phyloP scores from a whole-genome alignment of 768 basidiomycete genomes.

The Termitomyces sp. region DNA sequence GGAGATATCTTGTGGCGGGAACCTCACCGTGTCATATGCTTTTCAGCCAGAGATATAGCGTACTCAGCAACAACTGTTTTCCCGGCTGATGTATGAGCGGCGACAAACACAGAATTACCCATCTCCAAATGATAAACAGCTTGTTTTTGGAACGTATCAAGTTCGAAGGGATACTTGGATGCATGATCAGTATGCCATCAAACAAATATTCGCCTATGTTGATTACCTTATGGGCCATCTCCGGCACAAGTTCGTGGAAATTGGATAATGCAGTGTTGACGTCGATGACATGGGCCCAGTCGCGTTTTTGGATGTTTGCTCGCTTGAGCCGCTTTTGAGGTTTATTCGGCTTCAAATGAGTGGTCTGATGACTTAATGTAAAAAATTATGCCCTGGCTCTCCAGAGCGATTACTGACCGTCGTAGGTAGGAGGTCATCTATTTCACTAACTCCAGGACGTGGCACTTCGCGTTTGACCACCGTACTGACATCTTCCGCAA shows the following conservation, averaged over 20 bases:
- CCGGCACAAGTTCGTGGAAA: slow-evolving; percentile 89
- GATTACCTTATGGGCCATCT: slow-evolving; percentile 87
- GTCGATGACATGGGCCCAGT: slow-evolving; percentile 98
- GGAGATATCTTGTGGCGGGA: slow-evolving; percentile 8
- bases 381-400: slow-evolving; percentile 2
- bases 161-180: slow-evolving; percentile 91
- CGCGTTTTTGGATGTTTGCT: slow-evolving; percentile 65
- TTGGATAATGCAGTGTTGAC: slow-evolving; percentile 86
- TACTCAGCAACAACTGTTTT: slow-evolving; percentile 99
- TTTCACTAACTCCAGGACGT: slow-evolving; percentile 35
- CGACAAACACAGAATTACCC: slow-evolving; percentile 99
- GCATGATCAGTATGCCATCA: background rate
- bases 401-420: slow-evolving; percentile 28
- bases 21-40: slow-evolving; percentile 94
- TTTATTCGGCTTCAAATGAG: slow-evolving; percentile 52
- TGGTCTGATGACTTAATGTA: slow-evolving; percentile 33
- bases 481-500: slow-evolving; percentile 6
- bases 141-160: slow-evolving; percentile 98
- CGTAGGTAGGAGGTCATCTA: slow-evolving; percentile 77
- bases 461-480: slow-evolving; percentile 12
- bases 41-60: slow-evolving; percentile 92
- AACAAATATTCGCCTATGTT: background rate
- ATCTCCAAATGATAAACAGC: slow-evolving; percentile 96
- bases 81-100: slow-evolving; percentile 98
- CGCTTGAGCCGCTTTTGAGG: slow-evolving; percentile 37